phyloP scores from a whole-genome alignment of 331 rosid genomes.

The Arachis monticola region DNA sequence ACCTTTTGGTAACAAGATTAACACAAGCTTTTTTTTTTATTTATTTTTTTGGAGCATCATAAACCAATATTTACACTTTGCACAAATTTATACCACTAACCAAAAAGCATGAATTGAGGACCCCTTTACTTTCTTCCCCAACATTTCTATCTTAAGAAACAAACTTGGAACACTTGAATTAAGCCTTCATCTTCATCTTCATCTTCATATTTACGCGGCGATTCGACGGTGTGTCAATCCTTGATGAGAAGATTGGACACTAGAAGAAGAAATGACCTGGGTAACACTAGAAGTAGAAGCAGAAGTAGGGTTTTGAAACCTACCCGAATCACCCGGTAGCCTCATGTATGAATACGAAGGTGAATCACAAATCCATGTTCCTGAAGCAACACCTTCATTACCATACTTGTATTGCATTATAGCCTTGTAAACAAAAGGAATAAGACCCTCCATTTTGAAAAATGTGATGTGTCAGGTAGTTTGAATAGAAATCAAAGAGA shows the following conservation, averaged over 20 bases:
- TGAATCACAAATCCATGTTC: slow-evolving; percentile 71
- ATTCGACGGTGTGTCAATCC: slow-evolving; percentile 57
- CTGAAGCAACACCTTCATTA: slow-evolving; percentile 43
- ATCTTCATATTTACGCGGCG: slow-evolving; percentile 21
- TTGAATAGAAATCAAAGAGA: slow-evolving; percentile 5
- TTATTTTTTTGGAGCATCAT: neutral
- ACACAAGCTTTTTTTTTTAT: slow-evolving; percentile 32
- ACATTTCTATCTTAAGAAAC: slow-evolving; percentile 3
- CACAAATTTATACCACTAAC: slow-evolving; percentile 30
- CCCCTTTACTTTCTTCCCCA: slow-evolving; percentile 47
- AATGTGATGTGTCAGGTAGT: slow-evolving; percentile 7
- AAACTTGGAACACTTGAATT: slow-evolving; percentile 13
- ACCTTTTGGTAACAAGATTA: slow-evolving; percentile 35
- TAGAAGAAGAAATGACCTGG: slow-evolving; percentile 54
- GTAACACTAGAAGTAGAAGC: slow-evolving; percentile 32
- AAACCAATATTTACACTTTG: slow-evolving; percentile 39
- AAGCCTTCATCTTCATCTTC: slow-evolving; percentile 26
- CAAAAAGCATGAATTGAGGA: slow-evolving; percentile 26
- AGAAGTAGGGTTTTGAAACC: slow-evolving; percentile 55
- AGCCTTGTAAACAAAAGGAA: slow-evolving; percentile 84
- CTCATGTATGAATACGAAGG: slow-evolving; percentile 78
- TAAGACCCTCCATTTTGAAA: slow-evolving; percentile 81
- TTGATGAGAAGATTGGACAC: slow-evolving; percentile 70
- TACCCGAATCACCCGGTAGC: slow-evolving; percentile 79
- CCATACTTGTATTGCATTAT: slow-evolving; percentile 73